A percentile compares a stretch with the other conserved stretches of the same genome.
Evolutionary conservation across 805 yeast genomes (phyloP).

Genomic region (Tetrapisispora phaffii): DNA sequence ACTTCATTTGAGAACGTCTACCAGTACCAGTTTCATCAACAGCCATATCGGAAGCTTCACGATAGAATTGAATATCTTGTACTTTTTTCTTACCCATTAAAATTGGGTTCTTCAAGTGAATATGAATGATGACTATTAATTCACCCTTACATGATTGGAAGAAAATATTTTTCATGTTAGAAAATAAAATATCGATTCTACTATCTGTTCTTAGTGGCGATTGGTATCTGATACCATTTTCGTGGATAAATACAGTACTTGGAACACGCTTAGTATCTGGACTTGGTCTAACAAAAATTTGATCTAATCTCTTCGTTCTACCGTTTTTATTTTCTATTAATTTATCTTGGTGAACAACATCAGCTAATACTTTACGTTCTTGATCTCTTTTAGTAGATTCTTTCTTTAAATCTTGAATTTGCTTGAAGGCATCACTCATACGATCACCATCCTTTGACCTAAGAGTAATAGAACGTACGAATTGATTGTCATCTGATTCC

Average conservation of each 20-base stretch:
- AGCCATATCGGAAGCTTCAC: conserved; percentile 93
- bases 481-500: conserved; percentile 75
- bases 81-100: conserved; percentile 95
- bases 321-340: conserved; percentile 73
- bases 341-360: conserved; percentile 86
- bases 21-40: conserved; percentile 96
- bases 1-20: conserved; percentile 59
- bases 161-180: conserved; percentile 85
- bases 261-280: conserved; percentile 96
- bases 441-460: conserved; percentile 87
- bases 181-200: conserved; percentile 75
- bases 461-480: conserved; percentile 75
- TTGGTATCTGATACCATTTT: conserved; percentile 91
- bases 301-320: conserved; percentile 78
- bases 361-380: conserved; percentile 85
- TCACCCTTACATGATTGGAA: conserved; percentile 96
- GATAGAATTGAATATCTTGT: conserved; percentile 87
- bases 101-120: conserved; percentile 84
- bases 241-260: conserved; percentile 83
- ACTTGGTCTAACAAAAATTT: conserved; percentile 85
- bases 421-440: conserved; percentile 80
- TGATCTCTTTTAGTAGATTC: conserved; percentile 84
- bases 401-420: conserved; percentile 85
- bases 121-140: conserved; percentile 81
- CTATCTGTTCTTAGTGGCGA: conserved; percentile 79